These are phyloP conservation scores for Mycena filopes DNA, from an alignment of 768 basidiomycete genomes.

Conservation along the genomic window DNA sequence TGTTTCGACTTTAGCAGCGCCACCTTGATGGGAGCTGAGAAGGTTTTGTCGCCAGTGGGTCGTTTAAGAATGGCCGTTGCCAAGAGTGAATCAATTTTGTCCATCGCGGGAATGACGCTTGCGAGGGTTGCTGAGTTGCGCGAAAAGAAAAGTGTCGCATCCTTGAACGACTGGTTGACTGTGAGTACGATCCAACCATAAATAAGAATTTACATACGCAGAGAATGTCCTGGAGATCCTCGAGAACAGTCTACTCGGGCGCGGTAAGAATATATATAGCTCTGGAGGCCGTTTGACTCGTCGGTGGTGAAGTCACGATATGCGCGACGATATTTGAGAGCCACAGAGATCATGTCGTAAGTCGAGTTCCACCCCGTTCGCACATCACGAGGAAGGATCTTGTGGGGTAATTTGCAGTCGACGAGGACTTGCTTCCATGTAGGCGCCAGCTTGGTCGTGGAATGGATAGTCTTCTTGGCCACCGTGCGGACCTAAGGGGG, in stretches of 20 bases:
- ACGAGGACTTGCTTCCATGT: constrained; percentile 31
- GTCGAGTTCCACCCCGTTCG: neutral
- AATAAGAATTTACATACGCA: too few species aligned
- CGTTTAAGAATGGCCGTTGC: constrained; percentile 26
- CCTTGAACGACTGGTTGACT: constrained; percentile 36
- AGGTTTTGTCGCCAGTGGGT: constrained; percentile 10
- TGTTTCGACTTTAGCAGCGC: constrained; percentile 32
- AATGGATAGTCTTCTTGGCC: constrained; percentile 36
- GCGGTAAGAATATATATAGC: constrained; percentile 22
- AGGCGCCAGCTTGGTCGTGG: constrained; percentile 35
- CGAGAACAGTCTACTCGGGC: constrained; percentile 31
- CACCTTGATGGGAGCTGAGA: constrained; percentile 25
- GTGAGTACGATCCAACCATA: too few species aligned
- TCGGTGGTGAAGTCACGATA: constrained; percentile 21
- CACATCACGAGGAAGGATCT: constrained; percentile 38
- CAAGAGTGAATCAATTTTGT: constrained; percentile 36
- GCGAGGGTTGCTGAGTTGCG: constrained; percentile 32
- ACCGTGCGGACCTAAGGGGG: constrained; percentile 26
- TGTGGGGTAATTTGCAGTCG: neutral
- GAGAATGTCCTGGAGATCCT: constrained; percentile 10
- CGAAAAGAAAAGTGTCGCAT: constrained; percentile 38
- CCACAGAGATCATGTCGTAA: constrained; percentile 32
- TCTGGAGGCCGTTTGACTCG: neutral
- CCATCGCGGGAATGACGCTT: constrained; percentile 45
- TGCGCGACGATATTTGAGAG: constrained; percentile 21